Conservation (phyloP, 2,329 filamentous ascomycete genomes). For the Didymella exigua region DNA sequence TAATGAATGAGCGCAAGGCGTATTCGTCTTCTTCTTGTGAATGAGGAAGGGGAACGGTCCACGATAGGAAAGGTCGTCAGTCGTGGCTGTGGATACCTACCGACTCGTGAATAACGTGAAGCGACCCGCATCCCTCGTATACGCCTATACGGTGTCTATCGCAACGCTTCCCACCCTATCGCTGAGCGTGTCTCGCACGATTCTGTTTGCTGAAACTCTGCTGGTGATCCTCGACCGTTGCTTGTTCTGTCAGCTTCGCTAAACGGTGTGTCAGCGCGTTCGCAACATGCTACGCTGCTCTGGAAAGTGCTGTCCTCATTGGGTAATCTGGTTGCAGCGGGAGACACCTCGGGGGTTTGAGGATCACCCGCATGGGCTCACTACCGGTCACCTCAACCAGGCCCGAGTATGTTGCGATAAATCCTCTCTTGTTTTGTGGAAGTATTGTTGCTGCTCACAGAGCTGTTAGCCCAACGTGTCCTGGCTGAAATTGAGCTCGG, state of each 20-base stretch:
- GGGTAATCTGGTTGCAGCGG: conserved; percentile 17
- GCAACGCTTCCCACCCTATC: conserved; percentile 12
- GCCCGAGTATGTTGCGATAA: not conserved
- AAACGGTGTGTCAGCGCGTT: conserved; percentile 26
- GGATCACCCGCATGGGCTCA: conserved; percentile 25
- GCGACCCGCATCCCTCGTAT: conserved; percentile 22
- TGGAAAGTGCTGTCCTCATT: conserved; percentile 16
- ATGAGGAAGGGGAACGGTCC: conserved; percentile 14
- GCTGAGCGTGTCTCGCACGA: not conserved
- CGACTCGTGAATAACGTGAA: conserved; percentile 35
- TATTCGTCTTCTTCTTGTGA: conserved; percentile 9
- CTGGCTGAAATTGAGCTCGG: not conserved
- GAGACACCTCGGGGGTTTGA: conserved; percentile 2
- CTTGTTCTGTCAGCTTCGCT: conserved; percentile 31
- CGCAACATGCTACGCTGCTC: conserved; percentile 13
- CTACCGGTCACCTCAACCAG: conserved; percentile 16
- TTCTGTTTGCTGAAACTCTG: not conserved
- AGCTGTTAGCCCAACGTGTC: not conserved
- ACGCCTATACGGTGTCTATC: conserved; percentile 20
- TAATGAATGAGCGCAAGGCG: conserved; percentile 10
- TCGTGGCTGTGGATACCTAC: conserved; percentile 36
- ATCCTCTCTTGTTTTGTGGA: conserved; percentile 8
- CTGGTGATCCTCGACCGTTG: conserved; percentile 17
- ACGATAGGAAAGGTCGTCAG: conserved; percentile 33
- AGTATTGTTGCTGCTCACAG: not conserved